Evolutionary conservation across 805 yeast genomes (phyloP), one percentile per base, ranked within the genome.

Genomic region (Sugiyamaella mastotermitis): DNA sequence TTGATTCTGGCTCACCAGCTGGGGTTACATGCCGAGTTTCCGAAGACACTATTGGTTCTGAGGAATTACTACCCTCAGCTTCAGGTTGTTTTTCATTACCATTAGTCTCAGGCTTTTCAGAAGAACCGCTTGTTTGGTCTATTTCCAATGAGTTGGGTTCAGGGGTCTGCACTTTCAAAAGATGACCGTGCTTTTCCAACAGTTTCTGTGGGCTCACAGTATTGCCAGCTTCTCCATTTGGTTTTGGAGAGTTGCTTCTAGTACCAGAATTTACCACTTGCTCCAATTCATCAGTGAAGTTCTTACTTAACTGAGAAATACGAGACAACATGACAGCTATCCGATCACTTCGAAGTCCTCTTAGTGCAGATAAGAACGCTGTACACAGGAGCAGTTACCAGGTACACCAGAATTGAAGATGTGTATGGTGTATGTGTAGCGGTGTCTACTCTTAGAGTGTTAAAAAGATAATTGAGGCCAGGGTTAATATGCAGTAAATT

Each of bases 271-370:
- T 40, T 29, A 52, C 59, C 21, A 51, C 74, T 46, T 65, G 64
- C 38, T 67, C 71, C 16, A 80, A 52, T 55, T 80, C 87, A 38
- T 80, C 87, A 6, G 74, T 61, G 25, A 80, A 52, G 38, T 74
- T 76, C 61, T 80, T 79, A 36, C 81, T 72, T 7, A 78, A 52
- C 62, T 80, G 85, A 8, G 80, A 66, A 31, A 78, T 58, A 51
- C 74, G 69, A 31, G 73, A 68, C 50, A 76, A 71, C 82, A 76
- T 76, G 35, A 27, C 10, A 34, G 9, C 11, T 21, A 9, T 31
- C 16, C 34, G 15, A 20, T 26, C 8, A 19, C n/a, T n/a, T n/a
- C n/a, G n/a, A n/a, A n/a, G n/a, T n/a, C n/a, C n/a, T n/a, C n/a
- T n/a, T n/a, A n/a, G n/a, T n/a, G n/a, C n/a, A n/a, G n/a, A n/a